Evolutionary conservation across 73 alveolate species (phyloP), one percentile per base, ranked within the genome.

Genomic region (Paramecium caudatum): DNA sequence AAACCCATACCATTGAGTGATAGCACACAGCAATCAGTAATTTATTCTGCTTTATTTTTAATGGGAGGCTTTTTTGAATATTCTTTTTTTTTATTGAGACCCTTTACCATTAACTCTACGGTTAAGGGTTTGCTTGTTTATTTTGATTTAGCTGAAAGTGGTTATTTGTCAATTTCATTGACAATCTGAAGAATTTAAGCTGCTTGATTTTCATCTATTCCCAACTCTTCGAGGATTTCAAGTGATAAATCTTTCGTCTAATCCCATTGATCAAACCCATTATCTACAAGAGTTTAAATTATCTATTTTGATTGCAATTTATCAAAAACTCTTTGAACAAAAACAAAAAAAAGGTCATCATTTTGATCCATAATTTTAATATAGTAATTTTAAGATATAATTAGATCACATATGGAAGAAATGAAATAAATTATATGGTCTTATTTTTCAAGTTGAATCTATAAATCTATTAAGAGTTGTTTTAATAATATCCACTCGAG

Each of bases 191-290:
- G 23, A 27, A 55, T 55, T 23, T 55, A 55, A 55, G n/a, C 37
- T 13, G 50, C 50, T 5, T 68, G 25, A 19, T 32, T 43, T 32
- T 68, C 7, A 13, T 25, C 36, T 1, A 68, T 43, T 34, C 84
- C 50, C n/a, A 68, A 34, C 37, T 68, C 10, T 30, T 2, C 17
- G 30, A 68, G 13, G 3, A 68, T n/a, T 6, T 68, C 84, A 13
- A 34, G 1, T 32, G 55, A 32, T 9, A 74, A 34, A 15, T 41
- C 68, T 43, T 74, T 74, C 0, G 88, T 74, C 32, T 74, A 43
- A 17, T 74, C 88, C 88, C 88, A 74, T 45, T 74, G 32, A 74
- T 74, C 88, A 74, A 74, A 74, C 21, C 88, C 88, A 74, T 74
- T 74, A 12, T 74, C 39, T 3, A 74, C 68, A 9, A 74, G 55